phyloP scores from a whole-genome alignment of 345 rosid genomes.

The Ceriops zippeliana region DNA sequence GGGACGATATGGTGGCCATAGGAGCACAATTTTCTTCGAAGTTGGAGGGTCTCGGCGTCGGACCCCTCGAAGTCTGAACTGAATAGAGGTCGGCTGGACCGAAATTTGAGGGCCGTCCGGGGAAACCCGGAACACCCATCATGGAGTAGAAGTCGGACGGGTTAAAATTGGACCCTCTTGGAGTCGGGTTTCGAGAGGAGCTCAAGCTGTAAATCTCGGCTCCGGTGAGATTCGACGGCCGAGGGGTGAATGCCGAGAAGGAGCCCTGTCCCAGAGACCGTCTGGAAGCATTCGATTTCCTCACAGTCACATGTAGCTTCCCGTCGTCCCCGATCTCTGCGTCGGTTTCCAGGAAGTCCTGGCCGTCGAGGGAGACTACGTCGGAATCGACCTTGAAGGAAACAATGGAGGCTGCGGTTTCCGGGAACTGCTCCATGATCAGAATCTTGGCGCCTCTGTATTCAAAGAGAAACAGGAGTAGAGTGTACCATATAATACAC shows the following conservation, averaged over 20 bases:
- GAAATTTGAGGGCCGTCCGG: conserved; percentile 69
- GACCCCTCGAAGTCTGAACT: conserved; percentile 75
- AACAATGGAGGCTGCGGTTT: conserved; percentile 45
- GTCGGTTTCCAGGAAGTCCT: conserved; percentile 41
- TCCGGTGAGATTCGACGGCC: conserved; percentile 46
- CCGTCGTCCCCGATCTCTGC: conserved; percentile 43
- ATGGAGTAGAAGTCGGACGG: conserved; percentile 33
- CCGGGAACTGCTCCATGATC: conserved; percentile 42
- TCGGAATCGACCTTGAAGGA: conserved; percentile 49
- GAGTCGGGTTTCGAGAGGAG: conserved; percentile 45
- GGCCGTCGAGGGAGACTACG: conserved; percentile 39
- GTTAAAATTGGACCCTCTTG: conserved; percentile 45
- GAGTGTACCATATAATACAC: conserved; percentile 37
- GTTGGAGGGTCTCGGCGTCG: conserved; percentile 35
- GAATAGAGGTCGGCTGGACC: conserved; percentile 81
- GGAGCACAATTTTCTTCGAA: conserved; percentile 49
- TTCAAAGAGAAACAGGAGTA: conserved; percentile 44
- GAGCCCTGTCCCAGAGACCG: conserved; percentile 31
- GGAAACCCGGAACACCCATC: conserved; percentile 66
- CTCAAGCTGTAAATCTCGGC: conserved; percentile 50
- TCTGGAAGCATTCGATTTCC: conserved; percentile 43
- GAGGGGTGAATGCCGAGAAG: conserved; percentile 36
- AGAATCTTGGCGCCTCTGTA: conserved; percentile 41
- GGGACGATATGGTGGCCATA: conserved; percentile 44
- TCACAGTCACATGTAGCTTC: conserved; percentile 41